Evolutionary conservation across 805 yeast genomes (phyloP), one percentile per base, ranked within the genome.

Genomic region (Ogataea salicorniae): DNA sequence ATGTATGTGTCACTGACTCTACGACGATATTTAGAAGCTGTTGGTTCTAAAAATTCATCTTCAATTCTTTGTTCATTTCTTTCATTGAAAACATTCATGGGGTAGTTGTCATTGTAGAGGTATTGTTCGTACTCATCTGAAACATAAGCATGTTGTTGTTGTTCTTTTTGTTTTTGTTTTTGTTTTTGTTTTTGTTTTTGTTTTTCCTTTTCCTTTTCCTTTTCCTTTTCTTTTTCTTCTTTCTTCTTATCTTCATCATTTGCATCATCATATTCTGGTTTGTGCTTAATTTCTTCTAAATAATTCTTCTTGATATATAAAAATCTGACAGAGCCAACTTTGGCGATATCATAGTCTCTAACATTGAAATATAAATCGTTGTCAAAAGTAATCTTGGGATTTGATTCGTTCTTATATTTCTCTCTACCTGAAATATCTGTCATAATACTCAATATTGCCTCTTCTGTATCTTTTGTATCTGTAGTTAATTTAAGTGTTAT

Each of bases 291-390:
- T 39, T 67, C 69, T n/a, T 63, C 52, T 9, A 54, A 26, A 41
- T 56, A 65, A 39, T 50, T 54, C 31, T 53, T 46, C 45, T 59
- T 61, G 51, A 57, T 61, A 51, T 66, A 67, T 48, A 66, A 44
- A 46, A 67, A 67, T 39, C 70, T 55, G 11, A 67, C 43, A 22
- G 67, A 62, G 1, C 69, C 68, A 23, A 47, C 50, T 41, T 63
- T 63, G 2, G 61, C 65, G 4, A 61, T 51, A 14, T 64, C 67
- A 23, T 61, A 60, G 43, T 66, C 62, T 41, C 68, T 50, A 23
- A 56, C 45, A 39, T 63, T 51, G 52, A 64, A 67, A 43, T 52
- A 67, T 35, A 55, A 31, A 48, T 66, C 70, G 2, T 57, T 50
- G 13, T 51, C 36, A 29, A 41, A 23, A 31, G 31, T 43, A 42